Conservation (phyloP, 257 asterid species). For the Capsicum baccatum region DNA sequence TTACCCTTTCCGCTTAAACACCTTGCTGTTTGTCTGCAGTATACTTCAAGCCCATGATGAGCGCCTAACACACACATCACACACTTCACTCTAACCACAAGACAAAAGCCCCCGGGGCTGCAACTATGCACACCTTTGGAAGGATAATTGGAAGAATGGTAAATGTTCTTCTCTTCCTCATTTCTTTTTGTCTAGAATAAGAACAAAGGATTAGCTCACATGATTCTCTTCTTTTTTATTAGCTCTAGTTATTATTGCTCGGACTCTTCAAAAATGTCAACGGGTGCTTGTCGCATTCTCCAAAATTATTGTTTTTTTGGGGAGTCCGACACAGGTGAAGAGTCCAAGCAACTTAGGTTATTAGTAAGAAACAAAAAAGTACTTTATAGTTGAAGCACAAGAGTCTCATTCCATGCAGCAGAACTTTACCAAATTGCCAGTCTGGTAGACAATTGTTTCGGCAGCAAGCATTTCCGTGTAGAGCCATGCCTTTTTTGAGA, state of each 20-base stretch:
- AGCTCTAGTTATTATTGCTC: neutral
- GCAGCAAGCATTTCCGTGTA: conserved; percentile 98
- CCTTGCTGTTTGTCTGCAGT: no score
- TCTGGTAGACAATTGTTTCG: conserved; percentile 86
- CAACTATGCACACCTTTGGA: neutral
- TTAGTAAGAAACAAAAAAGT: conserved; percentile 5
- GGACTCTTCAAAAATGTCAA: no score
- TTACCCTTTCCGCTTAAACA: no score
- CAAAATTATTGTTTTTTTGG: no score
- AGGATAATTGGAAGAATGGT: neutral
- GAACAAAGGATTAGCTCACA: neutral
- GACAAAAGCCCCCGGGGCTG: no score
- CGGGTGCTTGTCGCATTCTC: no score
- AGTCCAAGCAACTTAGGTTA: no score
- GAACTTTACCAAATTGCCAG: conserved; percentile 76
- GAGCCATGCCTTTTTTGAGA: conserved; percentile 86
- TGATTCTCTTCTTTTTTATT: neutral
- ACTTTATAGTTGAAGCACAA: neutral
- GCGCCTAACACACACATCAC: no score
- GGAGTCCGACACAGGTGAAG: no score
- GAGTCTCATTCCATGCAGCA: conserved; percentile 2
- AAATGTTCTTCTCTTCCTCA: conserved; percentile 9
- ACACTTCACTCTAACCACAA: no score
- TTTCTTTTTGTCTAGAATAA: conserved; percentile 9
- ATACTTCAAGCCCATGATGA: no score